A percentile compares a stretch with the other conserved stretches of the same genome.
Evolutionary conservation across 495 filamentous ascomycete species (phyloP).

Genomic region (Daldinia grandis): DNA sequence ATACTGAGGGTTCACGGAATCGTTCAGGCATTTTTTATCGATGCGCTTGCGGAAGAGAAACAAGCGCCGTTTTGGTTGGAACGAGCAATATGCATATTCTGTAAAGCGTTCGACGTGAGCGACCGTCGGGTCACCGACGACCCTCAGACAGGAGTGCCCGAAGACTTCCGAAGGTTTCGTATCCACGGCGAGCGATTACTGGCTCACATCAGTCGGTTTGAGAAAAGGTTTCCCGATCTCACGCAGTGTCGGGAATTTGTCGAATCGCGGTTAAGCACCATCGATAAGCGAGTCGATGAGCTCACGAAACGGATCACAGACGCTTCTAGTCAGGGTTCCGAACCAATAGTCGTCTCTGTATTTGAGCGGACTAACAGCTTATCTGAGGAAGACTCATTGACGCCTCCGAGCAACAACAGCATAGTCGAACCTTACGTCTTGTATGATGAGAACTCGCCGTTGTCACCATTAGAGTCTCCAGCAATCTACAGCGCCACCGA

Average conservation of each 20-base stretch:
- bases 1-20: slow-evolving; percentile 80
- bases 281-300: slow-evolving; percentile 66
- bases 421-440: slow-evolving; percentile 40
- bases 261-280: slow-evolving; percentile 57
- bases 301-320: slow-evolving; percentile 60
- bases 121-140: slow-evolving; percentile 65
- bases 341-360: slow-evolving; percentile 66
- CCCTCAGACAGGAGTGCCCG: slow-evolving; percentile 66
- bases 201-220: slow-evolving; percentile 56
- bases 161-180: slow-evolving; percentile 75
- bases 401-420: slow-evolving; percentile 50
- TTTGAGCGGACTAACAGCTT: slow-evolving; percentile 77
- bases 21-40: slow-evolving; percentile 80
- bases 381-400: slow-evolving; percentile 59
- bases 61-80: slow-evolving; percentile 71
- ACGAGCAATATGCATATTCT: slow-evolving; percentile 66
- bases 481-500: slow-evolving; percentile 35
- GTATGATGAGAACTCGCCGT: slow-evolving; percentile 34
- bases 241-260: slow-evolving; percentile 56
- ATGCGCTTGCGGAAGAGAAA: slow-evolving; percentile 67
- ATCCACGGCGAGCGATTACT: slow-evolving; percentile 70
- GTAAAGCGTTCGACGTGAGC: slow-evolving; percentile 68
- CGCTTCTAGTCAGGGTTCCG: slow-evolving; percentile 51
- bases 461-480: slow-evolving; percentile 43
- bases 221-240: slow-evolving; percentile 51